phyloP scores from a whole-genome alignment of 2,329 filamentous ascomycete species.

The Aspergillus phoenicis region DNA sequence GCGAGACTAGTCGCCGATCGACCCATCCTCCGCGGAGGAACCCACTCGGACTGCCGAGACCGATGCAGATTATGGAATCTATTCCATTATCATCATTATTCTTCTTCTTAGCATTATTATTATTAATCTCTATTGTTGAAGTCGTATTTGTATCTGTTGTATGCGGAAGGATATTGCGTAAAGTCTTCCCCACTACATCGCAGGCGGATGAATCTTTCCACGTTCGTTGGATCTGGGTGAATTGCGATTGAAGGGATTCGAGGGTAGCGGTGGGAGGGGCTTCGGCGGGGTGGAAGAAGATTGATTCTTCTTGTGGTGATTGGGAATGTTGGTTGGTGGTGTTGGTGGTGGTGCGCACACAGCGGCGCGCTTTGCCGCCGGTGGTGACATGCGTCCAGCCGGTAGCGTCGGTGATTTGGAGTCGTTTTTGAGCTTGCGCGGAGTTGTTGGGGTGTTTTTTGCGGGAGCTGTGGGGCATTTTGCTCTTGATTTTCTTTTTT shows the following conservation, averaged over 20 bases:
- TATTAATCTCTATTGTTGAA: too few species aligned
- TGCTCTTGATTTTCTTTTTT: background rate
- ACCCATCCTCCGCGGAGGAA: slow-evolving; percentile 47
- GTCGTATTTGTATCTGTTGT: too few species aligned
- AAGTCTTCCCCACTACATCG: slow-evolving; percentile 19
- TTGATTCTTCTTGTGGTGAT: background rate
- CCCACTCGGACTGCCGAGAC: slow-evolving; percentile 46
- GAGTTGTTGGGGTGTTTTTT: slow-evolving; percentile 23
- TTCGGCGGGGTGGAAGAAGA: slow-evolving; percentile 34
- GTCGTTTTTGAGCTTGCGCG: slow-evolving; percentile 33
- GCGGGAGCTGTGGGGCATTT: slow-evolving; percentile 41
- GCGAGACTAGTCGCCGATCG: slow-evolving; percentile 43
- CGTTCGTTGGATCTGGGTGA: slow-evolving; percentile 28
- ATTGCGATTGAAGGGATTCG: slow-evolving; percentile 35
- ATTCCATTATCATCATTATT: too few species aligned
- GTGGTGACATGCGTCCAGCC: slow-evolving; percentile 50
- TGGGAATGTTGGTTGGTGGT: slow-evolving; percentile 1
- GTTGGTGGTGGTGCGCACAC: slow-evolving; percentile 16
- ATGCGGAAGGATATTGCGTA: background rate
- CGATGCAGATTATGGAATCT: slow-evolving; percentile 41
- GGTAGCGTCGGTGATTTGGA: slow-evolving; percentile 41
- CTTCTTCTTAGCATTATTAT: too few species aligned
- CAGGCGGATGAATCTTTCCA: slow-evolving; percentile 37
- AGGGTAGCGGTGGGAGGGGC: slow-evolving; percentile 37
- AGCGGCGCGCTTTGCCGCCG: slow-evolving; percentile 31